Evolutionary conservation across 2,329 filamentous ascomycete species (phyloP), one percentile per base, ranked within the genome.

Genomic region (Xylaria sp.): DNA sequence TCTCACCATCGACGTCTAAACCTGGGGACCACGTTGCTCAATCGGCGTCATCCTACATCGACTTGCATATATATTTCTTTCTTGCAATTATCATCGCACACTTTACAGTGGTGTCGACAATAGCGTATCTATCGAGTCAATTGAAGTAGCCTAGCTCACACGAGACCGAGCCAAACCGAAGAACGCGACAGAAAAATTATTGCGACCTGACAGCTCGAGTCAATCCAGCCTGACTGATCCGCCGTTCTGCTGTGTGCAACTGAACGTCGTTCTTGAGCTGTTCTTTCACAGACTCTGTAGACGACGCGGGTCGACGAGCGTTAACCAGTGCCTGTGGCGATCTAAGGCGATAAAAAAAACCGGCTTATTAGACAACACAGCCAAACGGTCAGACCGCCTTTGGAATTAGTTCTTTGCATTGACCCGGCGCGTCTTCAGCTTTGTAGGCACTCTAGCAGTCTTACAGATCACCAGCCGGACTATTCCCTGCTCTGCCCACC

Each of bases 381-480:
- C 53, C 57, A 69, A 62, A 65, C 60, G 50, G 68, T 68, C 54
- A 65, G 70, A 71, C 63, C 63, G 61, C 63, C 51, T 48, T 57
- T 65, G 58, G 37, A 53, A 65, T 58, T 65, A 53, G 60, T 60
- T 65, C 54, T 25, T 64, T 63, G 58, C 63, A 71, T 69, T 65
- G 58, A 67, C 40, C 69, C 51, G 54, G 70, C 69, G 63, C 70
- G 68, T 64, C 51, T 65, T 64, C 69, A 71, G 65, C 69, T 68
- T 59, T 69, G 54, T 60, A 66, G 32, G 53, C 65, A 63, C 65
- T 60, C 55, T 65, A 32, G 53, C 65, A 63, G 66, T 63, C 59
- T 65, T 44, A 67, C 63, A 44, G 57, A 60, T 51, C 32, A 54
- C 40, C 47, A 55, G 37, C 63, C 64, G 32, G 61, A 65, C 32